Conservation (phyloP, 257 asterid genomes). For the Przewalskia tangutica region DNA sequence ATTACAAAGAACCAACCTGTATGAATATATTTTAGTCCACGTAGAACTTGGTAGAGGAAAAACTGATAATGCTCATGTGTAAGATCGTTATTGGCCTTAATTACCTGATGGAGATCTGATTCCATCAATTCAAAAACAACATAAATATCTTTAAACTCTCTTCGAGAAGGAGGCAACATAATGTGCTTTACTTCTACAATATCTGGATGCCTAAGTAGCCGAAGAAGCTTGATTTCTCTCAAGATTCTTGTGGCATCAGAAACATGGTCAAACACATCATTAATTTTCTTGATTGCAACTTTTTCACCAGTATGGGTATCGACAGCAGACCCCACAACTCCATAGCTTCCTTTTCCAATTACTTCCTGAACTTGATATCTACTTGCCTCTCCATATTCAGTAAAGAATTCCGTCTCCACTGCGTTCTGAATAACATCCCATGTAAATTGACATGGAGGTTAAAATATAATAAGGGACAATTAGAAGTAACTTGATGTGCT, state of each 20-base stretch:
- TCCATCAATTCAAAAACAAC: conserved; percentile 18
- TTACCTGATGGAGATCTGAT: conserved; percentile 14
- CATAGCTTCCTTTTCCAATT: conserved; percentile 93
- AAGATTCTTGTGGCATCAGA: conserved; percentile 94
- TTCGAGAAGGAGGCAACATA: conserved; percentile 11
- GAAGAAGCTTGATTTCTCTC: conserved; percentile 92
- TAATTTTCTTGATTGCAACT: conserved; percentile 94
- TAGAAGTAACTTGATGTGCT: neutral
- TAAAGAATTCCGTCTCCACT: conserved; percentile 72
- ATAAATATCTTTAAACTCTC: conserved; percentile 14
- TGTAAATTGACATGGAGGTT: neutral
- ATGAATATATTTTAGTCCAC: conserved; percentile 85
- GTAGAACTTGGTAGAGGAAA: conserved; percentile 87
- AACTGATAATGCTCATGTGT: conserved; percentile 89
- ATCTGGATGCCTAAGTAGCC: conserved; percentile 88
- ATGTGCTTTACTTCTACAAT: conserved; percentile 44
- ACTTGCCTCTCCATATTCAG: conserved; percentile 93
- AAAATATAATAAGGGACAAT: neutral
- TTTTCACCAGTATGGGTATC: conserved; percentile 86
- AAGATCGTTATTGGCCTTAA: conserved; percentile 33
- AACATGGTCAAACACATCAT: conserved; percentile 92
- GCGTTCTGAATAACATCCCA: conserved; percentile 33
- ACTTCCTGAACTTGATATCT: conserved; percentile 95
- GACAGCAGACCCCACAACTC: conserved; percentile 83
- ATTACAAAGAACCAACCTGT: conserved; percentile 39